phyloP scores from a whole-genome alignment of 495 filamentous ascomycete genomes.

The Pyronema domesticum region DNA sequence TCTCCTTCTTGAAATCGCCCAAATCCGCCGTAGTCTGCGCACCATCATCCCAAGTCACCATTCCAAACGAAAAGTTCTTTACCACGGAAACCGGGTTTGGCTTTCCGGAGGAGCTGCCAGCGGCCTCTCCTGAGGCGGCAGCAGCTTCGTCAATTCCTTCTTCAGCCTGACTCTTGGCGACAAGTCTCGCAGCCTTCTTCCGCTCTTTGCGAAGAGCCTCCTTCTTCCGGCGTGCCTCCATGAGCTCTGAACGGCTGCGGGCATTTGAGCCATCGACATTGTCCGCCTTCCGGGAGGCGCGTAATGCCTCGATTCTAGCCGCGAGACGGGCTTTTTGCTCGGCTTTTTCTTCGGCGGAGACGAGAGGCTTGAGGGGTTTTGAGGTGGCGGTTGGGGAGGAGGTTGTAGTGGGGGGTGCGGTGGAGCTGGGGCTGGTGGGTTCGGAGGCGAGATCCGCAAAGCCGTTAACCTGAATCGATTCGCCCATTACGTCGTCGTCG shows the following conservation, averaged over 20 bases:
- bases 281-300: slow-evolving; percentile 65
- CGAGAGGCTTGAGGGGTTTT: slow-evolving; percentile 55
- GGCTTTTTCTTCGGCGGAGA: slow-evolving; percentile 38
- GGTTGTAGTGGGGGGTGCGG: slow-evolving; percentile 21
- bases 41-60: slow-evolving; percentile 73
- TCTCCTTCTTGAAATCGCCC: slow-evolving; percentile 34
- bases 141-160: slow-evolving; percentile 43
- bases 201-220: slow-evolving; percentile 66
- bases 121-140: background rate
- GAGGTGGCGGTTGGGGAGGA: slow-evolving; percentile 32
- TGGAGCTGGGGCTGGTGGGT: slow-evolving; percentile 22
- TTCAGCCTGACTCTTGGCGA: slow-evolving; percentile 40
- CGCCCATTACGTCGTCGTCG: slow-evolving; percentile 3
- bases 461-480: slow-evolving; percentile 10
- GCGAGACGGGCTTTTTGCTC: slow-evolving; percentile 56
- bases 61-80: slow-evolving; percentile 71
- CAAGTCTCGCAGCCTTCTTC: slow-evolving; percentile 45
- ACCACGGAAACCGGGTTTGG: background rate
- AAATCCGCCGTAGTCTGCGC: slow-evolving; percentile 52
- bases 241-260: slow-evolving; percentile 59
- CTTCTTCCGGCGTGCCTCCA: slow-evolving; percentile 74
- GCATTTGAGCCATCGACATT: slow-evolving; percentile 61
- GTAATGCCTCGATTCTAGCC: slow-evolving; percentile 63
- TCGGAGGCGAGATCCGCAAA: slow-evolving; percentile 24
- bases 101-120: background rate